Base-by-base conservation (phyloP, 2,329 filamentous ascomycete species). In the Phaeosphaeriaceae sp. region DNA sequence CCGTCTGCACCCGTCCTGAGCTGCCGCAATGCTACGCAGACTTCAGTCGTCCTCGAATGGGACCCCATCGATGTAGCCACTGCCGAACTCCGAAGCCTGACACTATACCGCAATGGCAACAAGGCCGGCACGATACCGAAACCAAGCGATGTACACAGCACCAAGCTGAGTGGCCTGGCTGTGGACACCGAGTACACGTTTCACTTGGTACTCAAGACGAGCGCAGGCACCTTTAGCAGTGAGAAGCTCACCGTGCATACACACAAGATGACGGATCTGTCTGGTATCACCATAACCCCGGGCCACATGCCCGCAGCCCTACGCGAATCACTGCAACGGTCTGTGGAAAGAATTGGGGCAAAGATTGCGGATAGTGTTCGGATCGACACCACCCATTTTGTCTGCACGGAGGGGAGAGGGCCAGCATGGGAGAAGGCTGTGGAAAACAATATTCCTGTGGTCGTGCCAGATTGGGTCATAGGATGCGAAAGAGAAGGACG, bases 311-410 rank as follows among this genome's bases (percentile, higher is more conserved):
- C 93, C 1, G 83, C 86, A 7, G 82, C 88, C 53, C 82, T 89
- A 54, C 88, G 88, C 73, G 92, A 96, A 66, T 88, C 85, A 61
- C 85, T 99, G 20, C 84, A 85, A 48, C 84, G 84, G 47, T 92
- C 93, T 1, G 87, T 97, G 36, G 89, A 95, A 72, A 86, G 92
- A 66, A 96, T 99, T 68, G 95, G 95, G 49, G 95, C 92, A 60
- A 97, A 95, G 83, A 84, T 98, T 63, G 91, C 92, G 56, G 94
- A 97, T 68, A 86, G 86, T 13, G 93, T 98, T 51, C 87, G 94
- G 70, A 98, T 99, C 73, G 95, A 99, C 76, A 99, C 95, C 0
- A 99, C 95, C 17, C 95, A 99, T 79, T 99, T 99, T 76, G 92
- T 99, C 58, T 98, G 94, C 63, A 96, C 92, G 10, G 95, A 99